Base-by-base conservation (phyloP, 2,329 filamentous ascomycete genomes). In the Podosphaera aphanis region DNA sequence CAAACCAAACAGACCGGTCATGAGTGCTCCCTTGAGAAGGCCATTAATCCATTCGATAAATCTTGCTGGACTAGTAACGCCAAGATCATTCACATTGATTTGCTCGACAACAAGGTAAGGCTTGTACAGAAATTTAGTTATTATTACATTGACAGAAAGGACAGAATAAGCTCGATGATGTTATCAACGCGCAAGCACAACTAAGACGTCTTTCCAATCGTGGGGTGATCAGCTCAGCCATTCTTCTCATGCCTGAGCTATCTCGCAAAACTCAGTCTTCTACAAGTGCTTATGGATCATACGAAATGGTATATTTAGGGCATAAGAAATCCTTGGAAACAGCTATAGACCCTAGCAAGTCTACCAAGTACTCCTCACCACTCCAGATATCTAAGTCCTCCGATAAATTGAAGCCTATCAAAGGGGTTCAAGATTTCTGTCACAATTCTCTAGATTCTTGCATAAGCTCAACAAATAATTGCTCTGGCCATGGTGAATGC, bases 401-500 rank as follows among this genome's bases (percentile, higher is more conserved):
- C 5, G 23, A 38, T 23, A 11, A 29, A 29, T 6, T 29, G 11
- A 46, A 48, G 21, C 53, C 52, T 5, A 46, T 58, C 21, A 48
- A 38, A 19, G 52, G 55, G 18, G 47, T 58, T 19, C 51, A 86
- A 41, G 79, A 82, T 5, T 63, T 74, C 40, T 95, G 88, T 69
- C 88, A 92, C 67, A 60, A 67, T 45, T 77, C 77, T 2, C 63
- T 75, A 53, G 73, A 77, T 36, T 66, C 70, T 47, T 95, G 88
- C 64, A 64, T 70, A 43, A 68, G 69, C 47, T 66, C 65, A 36
- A 98, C 90, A 2, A 71, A 74, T 55, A 75, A 74, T 59, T 98
- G 90, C 69, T 83, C 80, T 13, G 76, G 79, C 46, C 85, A 90
- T 61, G 90, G 90, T 41, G 58, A 62, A 23, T 95, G 90, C 66